Base-by-base conservation (phyloP, 2,329 filamentous ascomycete genomes). In the Aspergillus ruber region DNA sequence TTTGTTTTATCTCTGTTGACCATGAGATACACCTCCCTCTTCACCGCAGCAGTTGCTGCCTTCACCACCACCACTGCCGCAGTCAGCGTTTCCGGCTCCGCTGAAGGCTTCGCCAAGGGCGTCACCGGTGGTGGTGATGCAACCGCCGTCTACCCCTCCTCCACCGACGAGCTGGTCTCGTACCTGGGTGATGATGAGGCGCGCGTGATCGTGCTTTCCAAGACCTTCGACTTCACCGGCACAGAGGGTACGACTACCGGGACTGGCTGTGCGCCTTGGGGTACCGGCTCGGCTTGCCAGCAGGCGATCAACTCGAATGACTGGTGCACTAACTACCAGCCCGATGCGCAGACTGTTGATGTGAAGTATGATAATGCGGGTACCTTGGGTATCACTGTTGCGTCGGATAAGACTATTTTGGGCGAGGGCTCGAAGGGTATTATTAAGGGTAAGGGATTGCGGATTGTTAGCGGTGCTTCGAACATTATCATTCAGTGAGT, bases 121-220 rank as follows among this genome's bases (percentile, higher is more conserved):
- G 77, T 80, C 23, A 84, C 82, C 15, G 82, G 82, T 33, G 82
- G 82, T 58, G 81, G 80, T 45, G 71, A 56, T 50, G 80, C 77
- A 18, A 65, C 71, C 7, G 63, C 78, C 23, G 78, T 78, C 15
- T 78, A 79, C 55, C 81, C 81, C 10, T 69, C 62, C 15, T 77
- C 71, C 43, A 80, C 65, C 38, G 72, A 67, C 20, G 72, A 85
- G 73, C 75, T 84, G 42, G 75, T 78, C 62, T 74, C 69, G 35
- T 84, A 82, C 67, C 75, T 85, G 4, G 70, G 71, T 7, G 79
- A 83, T 62, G 66, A 64, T 46, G 61, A 69, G 17, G 57, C 81
- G 10, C 75, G 80, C 20, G 75, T 78, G 50, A 83, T 85, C 56
- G 72, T 84, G 46, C 69, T 66, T 20, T 40, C 43, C 35, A 39